phyloP scores from a whole-genome alignment of 176 grass and related monocot genomes.

The Pontederia crassipes region DNA sequence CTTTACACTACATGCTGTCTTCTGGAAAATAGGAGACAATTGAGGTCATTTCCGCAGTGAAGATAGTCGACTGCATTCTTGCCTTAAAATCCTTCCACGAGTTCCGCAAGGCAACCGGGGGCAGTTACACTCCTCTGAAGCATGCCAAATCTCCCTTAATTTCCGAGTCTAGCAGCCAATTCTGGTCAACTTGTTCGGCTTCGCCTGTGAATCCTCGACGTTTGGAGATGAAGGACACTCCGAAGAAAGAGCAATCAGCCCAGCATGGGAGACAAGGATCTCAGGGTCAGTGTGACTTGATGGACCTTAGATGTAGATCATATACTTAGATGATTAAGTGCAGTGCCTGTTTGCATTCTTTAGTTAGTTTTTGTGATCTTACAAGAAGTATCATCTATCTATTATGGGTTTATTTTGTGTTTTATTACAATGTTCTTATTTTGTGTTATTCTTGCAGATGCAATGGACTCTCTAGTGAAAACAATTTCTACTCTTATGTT shows the following conservation, averaged over 20 bases:
- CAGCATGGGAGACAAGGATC: constrained; percentile 24
- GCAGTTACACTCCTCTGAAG: constrained; percentile 29
- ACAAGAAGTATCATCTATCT: too few relatives aligned
- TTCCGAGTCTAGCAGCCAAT: constrained; percentile 19
- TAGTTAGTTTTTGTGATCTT: neutral
- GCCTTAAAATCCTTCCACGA: constrained; percentile 66
- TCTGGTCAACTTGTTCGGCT: constrained; percentile 23
- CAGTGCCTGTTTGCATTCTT: neutral
- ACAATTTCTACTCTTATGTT: constrained; percentile 53
- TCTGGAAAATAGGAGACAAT: constrained; percentile 41
- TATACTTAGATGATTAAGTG: neutral
- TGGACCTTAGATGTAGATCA: neutral
- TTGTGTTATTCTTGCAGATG: constrained; percentile 33
- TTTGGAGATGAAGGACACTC: constrained; percentile 32
- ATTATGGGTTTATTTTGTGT: too few relatives aligned
- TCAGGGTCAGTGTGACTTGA: constrained; percentile 28
- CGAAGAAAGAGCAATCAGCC: constrained; percentile 20
- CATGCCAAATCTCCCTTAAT: constrained; percentile 62
- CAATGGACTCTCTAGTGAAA: constrained; percentile 47
- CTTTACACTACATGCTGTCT: neutral
- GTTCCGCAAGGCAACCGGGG: constrained; percentile 27
- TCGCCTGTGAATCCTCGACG: constrained; percentile 21
- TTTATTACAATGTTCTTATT: neutral
- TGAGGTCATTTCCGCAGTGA: constrained; percentile 40
- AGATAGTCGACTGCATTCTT: constrained; percentile 73